phyloP scores from a whole-genome alignment of 768 basidiomycete genomes.

The Tephrocybe sp. region DNA sequence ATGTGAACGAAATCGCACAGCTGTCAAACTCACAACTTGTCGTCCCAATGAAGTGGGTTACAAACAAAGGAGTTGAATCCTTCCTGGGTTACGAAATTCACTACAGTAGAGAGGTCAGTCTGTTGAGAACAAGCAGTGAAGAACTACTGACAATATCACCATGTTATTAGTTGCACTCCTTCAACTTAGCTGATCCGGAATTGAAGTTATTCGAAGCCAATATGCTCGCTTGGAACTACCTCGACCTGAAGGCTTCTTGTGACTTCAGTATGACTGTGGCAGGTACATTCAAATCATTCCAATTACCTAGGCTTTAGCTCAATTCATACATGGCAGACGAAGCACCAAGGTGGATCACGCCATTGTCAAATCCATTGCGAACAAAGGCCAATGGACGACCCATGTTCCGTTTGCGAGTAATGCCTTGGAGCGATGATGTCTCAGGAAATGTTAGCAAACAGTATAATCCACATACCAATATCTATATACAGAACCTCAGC shows the following conservation, averaged over 20 bases:
- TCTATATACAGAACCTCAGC: slow-evolving; percentile 28
- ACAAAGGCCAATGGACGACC: slow-evolving; percentile 11
- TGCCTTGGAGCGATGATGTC: slow-evolving; percentile 29
- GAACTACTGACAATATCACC: neutral
- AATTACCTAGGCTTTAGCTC: too few relatives aligned
- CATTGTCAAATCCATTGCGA: slow-evolving; percentile 7
- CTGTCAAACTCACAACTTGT: slow-evolving; percentile 13
- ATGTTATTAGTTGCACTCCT: neutral
- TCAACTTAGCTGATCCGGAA: too few relatives aligned
- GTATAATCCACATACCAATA: slow-evolving; percentile 33
- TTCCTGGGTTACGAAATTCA: slow-evolving; percentile 1
- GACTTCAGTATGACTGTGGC: too few relatives aligned
- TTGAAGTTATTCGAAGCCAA: too few relatives aligned
- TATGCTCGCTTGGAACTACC: neutral
- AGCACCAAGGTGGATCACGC: neutral
- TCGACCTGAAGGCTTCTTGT: too few relatives aligned
- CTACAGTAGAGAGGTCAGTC: neutral
- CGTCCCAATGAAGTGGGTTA: slow-evolving; percentile 21
- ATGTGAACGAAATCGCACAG: slow-evolving; percentile 22
- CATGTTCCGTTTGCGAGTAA: slow-evolving; percentile 10
- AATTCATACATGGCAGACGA: too few relatives aligned
- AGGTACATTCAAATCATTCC: too few relatives aligned
- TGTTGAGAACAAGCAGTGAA: neutral
- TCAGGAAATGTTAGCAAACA: slow-evolving; percentile 34
- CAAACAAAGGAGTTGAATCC: slow-evolving; percentile 1